Percentiles rank a stretch among this genome's conserved stretches.
These are phyloP conservation scores for Rutstroemia sp. DNA, from an alignment of 2,329 filamentous ascomycete genomes.

Conservation along the genomic window DNA sequence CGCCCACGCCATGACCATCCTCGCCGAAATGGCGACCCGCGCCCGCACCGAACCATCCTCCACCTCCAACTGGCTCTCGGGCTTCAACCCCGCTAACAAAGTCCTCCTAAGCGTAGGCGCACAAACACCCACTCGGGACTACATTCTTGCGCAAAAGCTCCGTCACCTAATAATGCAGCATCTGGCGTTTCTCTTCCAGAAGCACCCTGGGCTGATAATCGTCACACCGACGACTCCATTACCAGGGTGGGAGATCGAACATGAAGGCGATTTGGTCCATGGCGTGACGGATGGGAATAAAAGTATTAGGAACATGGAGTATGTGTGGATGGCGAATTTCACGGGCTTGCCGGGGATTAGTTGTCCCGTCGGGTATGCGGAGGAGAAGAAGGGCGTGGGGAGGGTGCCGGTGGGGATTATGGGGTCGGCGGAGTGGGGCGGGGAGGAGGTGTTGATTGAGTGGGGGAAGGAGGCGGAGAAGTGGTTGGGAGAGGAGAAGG, in stretches of 20 bases:
- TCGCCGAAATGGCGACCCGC: constrained; percentile 57
- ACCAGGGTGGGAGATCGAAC: constrained; percentile 60
- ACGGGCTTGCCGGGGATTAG: constrained; percentile 69
- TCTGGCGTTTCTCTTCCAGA: constrained; percentile 60
- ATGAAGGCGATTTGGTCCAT: constrained; percentile 49
- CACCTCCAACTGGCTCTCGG: constrained; percentile 38
- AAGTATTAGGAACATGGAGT: constrained; percentile 74
- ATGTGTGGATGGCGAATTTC: constrained; percentile 79
- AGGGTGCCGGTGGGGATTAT: constrained; percentile 53
- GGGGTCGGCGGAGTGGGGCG: constrained; percentile 60
- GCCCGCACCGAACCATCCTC: constrained; percentile 13
- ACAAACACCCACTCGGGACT: constrained; percentile 60
- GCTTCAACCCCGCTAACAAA: constrained; percentile 60
- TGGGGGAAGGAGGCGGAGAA: constrained; percentile 52
- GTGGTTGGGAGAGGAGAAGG: constrained; percentile 42
- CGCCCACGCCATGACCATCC: constrained; percentile 71
- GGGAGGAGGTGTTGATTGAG: constrained; percentile 53
- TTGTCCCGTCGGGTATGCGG: constrained; percentile 66
- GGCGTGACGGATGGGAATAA: constrained; percentile 69
- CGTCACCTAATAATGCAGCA: constrained; percentile 74
- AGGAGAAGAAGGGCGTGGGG: constrained; percentile 38
- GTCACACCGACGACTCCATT: constrained; percentile 72
- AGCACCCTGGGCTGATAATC: constrained; percentile 68
- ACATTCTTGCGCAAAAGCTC: constrained; percentile 65
- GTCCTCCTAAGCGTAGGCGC: constrained; percentile 59